Evolutionary conservation across 2,329 filamentous ascomycete species (phyloP).

Genomic region (Nothophoma quercina): DNA sequence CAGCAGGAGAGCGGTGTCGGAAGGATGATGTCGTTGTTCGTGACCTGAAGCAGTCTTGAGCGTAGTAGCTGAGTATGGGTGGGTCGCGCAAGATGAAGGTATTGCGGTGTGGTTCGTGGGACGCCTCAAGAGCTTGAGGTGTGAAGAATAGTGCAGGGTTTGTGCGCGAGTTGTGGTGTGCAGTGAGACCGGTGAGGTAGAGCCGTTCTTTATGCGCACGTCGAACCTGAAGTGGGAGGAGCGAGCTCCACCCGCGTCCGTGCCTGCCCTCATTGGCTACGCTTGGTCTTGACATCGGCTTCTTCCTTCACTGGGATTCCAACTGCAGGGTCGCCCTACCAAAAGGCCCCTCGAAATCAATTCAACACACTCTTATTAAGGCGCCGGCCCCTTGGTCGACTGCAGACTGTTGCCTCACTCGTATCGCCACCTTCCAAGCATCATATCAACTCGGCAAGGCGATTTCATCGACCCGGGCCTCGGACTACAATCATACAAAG

Average conservation of each 20-base stretch:
- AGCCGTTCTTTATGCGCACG: slow-evolving; percentile 41
- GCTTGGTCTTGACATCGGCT: slow-evolving; percentile 25
- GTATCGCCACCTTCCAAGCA: background rate
- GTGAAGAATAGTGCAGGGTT: slow-evolving; percentile 27
- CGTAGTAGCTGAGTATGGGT: slow-evolving; percentile 3
- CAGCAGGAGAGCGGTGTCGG: slow-evolving; percentile 10
- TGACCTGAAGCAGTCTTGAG: slow-evolving; percentile 23
- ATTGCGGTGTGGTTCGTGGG: slow-evolving; percentile 14
- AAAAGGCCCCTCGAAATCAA: background rate
- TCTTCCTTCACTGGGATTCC: slow-evolving; percentile 6
- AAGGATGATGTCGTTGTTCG: slow-evolving; percentile 21
- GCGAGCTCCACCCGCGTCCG: slow-evolving; percentile 25
- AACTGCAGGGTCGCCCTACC: background rate
- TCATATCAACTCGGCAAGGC: background rate
- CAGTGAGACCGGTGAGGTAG: slow-evolving; percentile 28
- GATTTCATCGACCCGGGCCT: background rate
- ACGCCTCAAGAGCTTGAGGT: slow-evolving; percentile 17
- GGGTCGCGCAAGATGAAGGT: slow-evolving; percentile 21
- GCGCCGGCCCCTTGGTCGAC: background rate
- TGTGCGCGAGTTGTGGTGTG: slow-evolving; percentile 39
- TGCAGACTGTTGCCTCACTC: too few species aligned
- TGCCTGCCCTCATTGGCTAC: slow-evolving; percentile 31
- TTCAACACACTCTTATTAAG: too few species aligned
- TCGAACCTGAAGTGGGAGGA: slow-evolving; percentile 33
- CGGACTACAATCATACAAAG: background rate